Conservation (phyloP, 805 yeast genomes). For the Diddensiella transvaalensis region DNA sequence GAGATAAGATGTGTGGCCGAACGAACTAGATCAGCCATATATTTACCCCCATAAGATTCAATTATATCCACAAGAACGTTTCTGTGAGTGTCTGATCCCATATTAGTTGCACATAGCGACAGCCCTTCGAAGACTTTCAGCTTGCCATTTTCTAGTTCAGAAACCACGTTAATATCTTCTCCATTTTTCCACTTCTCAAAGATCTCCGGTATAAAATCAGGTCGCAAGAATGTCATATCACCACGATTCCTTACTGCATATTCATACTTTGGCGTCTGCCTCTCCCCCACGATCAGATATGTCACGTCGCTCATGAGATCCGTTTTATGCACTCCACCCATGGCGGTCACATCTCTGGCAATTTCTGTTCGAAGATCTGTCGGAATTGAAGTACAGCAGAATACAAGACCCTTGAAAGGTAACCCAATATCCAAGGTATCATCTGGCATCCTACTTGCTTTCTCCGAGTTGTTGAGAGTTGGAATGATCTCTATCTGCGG, state of each 20-base stretch:
- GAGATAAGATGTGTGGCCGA: conserved; percentile 32
- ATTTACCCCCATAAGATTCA: conserved; percentile 34
- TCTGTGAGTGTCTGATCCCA: conserved; percentile 29
- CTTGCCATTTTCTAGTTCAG: conserved; percentile 23
- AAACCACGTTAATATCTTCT: conserved; percentile 35
- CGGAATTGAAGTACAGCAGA: conserved; percentile 23
- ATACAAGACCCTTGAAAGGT: conserved; percentile 18
- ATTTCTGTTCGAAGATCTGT: conserved; percentile 26
- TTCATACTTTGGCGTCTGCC: conserved; percentile 51
- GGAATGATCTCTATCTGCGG: background rate
- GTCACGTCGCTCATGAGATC: conserved; percentile 52
- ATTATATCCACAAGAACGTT: conserved; percentile 27
- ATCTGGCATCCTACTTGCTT: background rate
- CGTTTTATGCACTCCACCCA: conserved; percentile 47
- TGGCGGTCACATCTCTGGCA: conserved; percentile 36
- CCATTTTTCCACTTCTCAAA: conserved; percentile 55
- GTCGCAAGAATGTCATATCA: conserved; percentile 55
- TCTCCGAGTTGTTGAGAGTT: background rate
- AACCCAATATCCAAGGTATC: conserved; percentile 5
- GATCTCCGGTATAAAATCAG: conserved; percentile 43
- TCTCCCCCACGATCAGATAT: conserved; percentile 50
- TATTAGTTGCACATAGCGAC: conserved; percentile 38
- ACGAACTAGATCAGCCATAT: conserved; percentile 27
- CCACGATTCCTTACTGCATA: conserved; percentile 42
- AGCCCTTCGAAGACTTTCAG: conserved; percentile 32